phyloP scores from a whole-genome alignment of 495 filamentous ascomycete genomes.

The Aspergillus olivimuriae region DNA sequence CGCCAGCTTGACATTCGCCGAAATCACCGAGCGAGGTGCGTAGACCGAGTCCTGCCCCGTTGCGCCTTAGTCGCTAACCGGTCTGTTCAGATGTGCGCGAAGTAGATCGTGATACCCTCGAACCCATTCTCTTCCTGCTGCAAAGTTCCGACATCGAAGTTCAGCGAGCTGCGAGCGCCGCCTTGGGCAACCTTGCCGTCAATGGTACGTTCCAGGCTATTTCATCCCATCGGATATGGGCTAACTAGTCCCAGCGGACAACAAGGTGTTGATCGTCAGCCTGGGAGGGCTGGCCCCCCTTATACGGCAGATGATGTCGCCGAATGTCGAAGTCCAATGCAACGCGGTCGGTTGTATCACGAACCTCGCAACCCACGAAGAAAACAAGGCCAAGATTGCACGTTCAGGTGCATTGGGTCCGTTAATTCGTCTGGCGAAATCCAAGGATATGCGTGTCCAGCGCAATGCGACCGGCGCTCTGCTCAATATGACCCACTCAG shows the following conservation, averaged over 20 bases:
- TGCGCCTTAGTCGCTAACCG: slow-evolving; percentile 4
- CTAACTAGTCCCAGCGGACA: slow-evolving; percentile 71
- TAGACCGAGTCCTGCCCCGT: not conserved
- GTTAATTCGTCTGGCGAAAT: slow-evolving; percentile 86
- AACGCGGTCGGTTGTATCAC: slow-evolving; percentile 99
- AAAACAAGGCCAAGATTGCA: slow-evolving; percentile 98
- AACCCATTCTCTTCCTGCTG: slow-evolving; percentile 90
- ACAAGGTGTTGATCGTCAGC: slow-evolving; percentile 92
- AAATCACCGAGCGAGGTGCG: slow-evolving; percentile 96
- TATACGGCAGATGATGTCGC: slow-evolving; percentile 96
- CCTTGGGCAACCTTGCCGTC: slow-evolving; percentile 91
- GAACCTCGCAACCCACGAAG: slow-evolving; percentile 94
- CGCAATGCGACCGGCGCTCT: slow-evolving; percentile 94
- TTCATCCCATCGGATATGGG: slow-evolving; percentile 3
- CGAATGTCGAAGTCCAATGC: slow-evolving; percentile 98
- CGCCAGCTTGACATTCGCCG: slow-evolving; percentile 95
- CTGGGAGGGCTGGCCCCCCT: slow-evolving; percentile 86
- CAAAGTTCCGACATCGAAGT: slow-evolving; percentile 96
- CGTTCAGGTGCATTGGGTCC: slow-evolving; percentile 88
- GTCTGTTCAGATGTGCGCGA: slow-evolving; percentile 75
- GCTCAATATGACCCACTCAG: slow-evolving; percentile 98
- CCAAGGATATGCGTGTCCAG: slow-evolving; percentile 97
- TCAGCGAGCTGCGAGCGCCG: slow-evolving; percentile 92
- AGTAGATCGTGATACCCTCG: slow-evolving; percentile 89
- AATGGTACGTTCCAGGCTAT: slow-evolving; percentile 60